Percentiles rank a stretch among this genome's conserved stretches.
phyloP scores from a whole-genome alignment of 139 green algal genomes.

The Asterochloris sp. region DNA sequence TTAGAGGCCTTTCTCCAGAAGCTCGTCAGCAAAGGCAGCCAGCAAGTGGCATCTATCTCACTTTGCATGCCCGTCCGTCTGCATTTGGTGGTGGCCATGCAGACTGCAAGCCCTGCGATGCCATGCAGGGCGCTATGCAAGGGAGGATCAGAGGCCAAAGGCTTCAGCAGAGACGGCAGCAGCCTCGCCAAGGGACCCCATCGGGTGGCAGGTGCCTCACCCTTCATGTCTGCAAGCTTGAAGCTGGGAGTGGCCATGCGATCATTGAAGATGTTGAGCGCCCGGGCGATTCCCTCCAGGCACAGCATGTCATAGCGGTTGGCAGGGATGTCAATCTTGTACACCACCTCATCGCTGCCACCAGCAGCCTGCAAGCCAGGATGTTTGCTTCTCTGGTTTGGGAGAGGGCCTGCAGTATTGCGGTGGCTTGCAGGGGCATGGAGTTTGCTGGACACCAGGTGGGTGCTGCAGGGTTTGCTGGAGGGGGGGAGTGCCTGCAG shows the following conservation, averaged over 20 bases:
- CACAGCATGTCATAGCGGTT: constrained; percentile 99
- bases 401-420: constrained; percentile 6
- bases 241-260: constrained; percentile 61
- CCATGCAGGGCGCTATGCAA: neutral
- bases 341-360: constrained; percentile 80
- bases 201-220: constrained; percentile 8
- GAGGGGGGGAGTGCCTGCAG: too few species aligned
- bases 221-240: constrained; percentile 69
- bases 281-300: constrained; percentile 93
- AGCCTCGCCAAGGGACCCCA: neutral
- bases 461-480: too few species aligned
- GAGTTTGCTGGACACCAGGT: neutral
- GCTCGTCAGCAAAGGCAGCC: too few species aligned
- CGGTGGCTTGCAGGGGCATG: too few species aligned
- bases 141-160: neutral
- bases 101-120: too few species aligned
- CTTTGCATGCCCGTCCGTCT: too few species aligned
- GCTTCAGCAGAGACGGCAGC: neutral
- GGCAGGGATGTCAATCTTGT: constrained; percentile 99
- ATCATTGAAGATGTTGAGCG: constrained; percentile 95
- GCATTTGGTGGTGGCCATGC: too few species aligned
- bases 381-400: neutral
- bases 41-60: too few species aligned
- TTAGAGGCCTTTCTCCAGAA: too few species aligned
- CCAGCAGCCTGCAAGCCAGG: neutral